Conservation (phyloP, 2,329 filamentous ascomycete species). For the Myriosclerotinia scirpicola region DNA sequence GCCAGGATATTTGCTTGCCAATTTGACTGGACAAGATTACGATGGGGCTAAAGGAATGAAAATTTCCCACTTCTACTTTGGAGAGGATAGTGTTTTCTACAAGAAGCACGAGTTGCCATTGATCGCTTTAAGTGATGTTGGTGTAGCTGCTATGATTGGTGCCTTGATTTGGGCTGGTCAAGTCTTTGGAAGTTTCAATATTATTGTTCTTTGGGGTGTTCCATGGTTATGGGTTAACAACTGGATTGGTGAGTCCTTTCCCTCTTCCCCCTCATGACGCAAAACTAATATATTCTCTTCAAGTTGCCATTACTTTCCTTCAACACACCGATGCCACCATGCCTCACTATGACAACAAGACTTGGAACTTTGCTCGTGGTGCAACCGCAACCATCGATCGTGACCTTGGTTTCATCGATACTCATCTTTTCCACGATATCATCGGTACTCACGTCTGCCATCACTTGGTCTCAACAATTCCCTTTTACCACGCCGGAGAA, state of each 20-base stretch:
- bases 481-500: constrained; percentile 60
- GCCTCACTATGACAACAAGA: constrained; percentile 57
- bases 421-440: constrained; percentile 66
- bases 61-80: constrained; percentile 53
- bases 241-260: constrained; percentile 57
- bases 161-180: constrained; percentile 54
- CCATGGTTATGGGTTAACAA: constrained; percentile 71
- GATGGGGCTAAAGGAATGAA: constrained; percentile 36
- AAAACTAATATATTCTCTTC: constrained; percentile 30
- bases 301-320: constrained; percentile 72
- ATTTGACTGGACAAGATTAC: constrained; percentile 45
- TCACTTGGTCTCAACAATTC: constrained; percentile 61
- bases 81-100: constrained; percentile 61
- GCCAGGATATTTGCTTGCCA: constrained; percentile 63
- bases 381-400: constrained; percentile 64
- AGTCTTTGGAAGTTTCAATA: constrained; percentile 56
- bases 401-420: constrained; percentile 63
- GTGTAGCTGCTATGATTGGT: constrained; percentile 52
- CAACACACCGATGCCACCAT: constrained; percentile 64
- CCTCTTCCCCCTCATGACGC: constrained; percentile 21
- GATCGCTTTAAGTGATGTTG: constrained; percentile 61
- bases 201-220: constrained; percentile 59
- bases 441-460: constrained; percentile 65
- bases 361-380: constrained; percentile 63
- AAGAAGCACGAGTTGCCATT: constrained; percentile 55